phyloP scores from a whole-genome alignment of 176 grass and related monocot genomes.

The Rhipidocladum racemiflorum region DNA sequence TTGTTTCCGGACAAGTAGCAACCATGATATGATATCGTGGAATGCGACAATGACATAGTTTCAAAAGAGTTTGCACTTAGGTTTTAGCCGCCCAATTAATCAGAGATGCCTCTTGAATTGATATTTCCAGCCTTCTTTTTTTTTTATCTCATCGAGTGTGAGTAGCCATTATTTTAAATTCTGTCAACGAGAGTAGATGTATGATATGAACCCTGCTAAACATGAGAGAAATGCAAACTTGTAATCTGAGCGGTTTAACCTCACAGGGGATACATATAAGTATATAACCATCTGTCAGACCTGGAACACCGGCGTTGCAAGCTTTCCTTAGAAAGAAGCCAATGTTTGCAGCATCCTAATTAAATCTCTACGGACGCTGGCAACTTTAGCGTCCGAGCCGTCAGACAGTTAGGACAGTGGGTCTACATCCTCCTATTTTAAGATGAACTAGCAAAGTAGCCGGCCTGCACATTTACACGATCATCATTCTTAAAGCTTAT shows the following conservation, averaged over 20 bases:
- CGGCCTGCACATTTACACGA: too few species aligned
- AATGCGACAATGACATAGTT: slow-evolving; percentile 18
- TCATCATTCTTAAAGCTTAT: too few species aligned
- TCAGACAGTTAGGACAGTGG: background rate
- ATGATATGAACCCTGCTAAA: too few species aligned
- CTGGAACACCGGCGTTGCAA: background rate
- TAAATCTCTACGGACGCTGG: too few species aligned
- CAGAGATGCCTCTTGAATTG: background rate
- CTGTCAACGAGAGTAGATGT: background rate
- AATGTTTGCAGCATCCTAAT: too few species aligned
- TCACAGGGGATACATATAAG: background rate
- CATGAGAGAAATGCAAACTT: background rate
- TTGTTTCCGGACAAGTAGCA: slow-evolving; percentile 41
- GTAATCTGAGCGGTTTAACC: background rate
- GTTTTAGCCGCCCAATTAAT: slow-evolving; percentile 13
- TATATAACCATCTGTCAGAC: background rate
- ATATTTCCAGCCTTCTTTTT: background rate
- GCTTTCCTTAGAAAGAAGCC: too few species aligned
- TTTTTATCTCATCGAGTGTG: background rate
- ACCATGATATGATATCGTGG: slow-evolving; percentile 19
- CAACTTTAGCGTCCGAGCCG: too few species aligned
- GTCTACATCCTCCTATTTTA: background rate
- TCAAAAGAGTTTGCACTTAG: background rate
- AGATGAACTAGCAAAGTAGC: background rate
- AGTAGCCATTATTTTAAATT: background rate